These are phyloP conservation scores for Teratosphaeria zuluensis DNA, from an alignment of 2,329 filamentous ascomycete genomes.

Conservation along the genomic window DNA sequence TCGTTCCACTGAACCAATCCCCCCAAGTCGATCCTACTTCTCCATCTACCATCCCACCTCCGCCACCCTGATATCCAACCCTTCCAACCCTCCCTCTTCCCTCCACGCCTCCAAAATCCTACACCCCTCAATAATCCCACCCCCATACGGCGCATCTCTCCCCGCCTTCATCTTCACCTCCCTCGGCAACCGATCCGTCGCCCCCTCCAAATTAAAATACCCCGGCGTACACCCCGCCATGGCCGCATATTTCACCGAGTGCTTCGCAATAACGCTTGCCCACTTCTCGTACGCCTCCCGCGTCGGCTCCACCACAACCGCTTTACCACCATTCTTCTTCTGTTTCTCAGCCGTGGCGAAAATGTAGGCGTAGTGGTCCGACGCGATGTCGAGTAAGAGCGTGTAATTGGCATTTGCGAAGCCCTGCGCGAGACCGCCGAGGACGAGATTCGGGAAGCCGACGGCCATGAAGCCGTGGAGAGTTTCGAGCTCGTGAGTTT, in stretches of 20 bases:
- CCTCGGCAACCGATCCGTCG: background rate
- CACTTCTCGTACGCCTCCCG: conserved; percentile 40
- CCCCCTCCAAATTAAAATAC: background rate
- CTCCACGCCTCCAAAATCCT: background rate
- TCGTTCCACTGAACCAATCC: no score
- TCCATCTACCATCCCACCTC: background rate
- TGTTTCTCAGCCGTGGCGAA: conserved; percentile 23
- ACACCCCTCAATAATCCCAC: background rate
- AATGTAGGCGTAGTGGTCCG: conserved; percentile 38
- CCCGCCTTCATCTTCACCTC: background rate
- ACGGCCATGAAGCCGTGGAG: conserved; percentile 42
- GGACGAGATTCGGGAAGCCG: conserved; percentile 48
- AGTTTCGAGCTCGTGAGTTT: conserved; percentile 35
- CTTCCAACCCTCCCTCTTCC: background rate
- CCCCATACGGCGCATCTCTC: background rate
- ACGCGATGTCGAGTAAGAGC: conserved; percentile 28
- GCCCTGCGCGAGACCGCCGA: conserved; percentile 36
- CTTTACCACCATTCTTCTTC: conserved; percentile 14
- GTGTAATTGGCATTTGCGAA: conserved; percentile 31
- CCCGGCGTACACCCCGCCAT: conserved; percentile 32
- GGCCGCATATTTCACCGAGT: conserved; percentile 32
- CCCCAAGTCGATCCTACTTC: no score
- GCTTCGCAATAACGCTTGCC: conserved; percentile 31
- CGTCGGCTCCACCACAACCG: conserved; percentile 35
- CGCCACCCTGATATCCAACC: background rate